Evolutionary conservation across 768 basidiomycete species (phyloP).

Genomic region (Pisolithus marmoratus): DNA sequence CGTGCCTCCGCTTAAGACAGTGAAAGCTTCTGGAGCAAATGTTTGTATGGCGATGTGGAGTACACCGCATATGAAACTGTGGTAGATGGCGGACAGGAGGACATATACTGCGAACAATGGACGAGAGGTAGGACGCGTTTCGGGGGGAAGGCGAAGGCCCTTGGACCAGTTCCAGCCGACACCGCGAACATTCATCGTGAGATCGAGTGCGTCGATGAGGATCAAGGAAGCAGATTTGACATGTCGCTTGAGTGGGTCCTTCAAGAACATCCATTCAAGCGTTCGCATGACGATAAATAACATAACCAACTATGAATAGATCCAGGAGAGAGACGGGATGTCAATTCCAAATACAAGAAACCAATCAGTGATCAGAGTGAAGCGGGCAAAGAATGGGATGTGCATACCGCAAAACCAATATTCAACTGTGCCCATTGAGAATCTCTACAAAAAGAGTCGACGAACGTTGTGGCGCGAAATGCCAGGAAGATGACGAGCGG

Average conservation of each 20-base stretch:
- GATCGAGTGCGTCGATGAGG: constrained; percentile 41
- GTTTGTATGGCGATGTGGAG: constrained; percentile 43
- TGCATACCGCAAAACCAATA: not conserved
- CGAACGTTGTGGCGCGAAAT: not conserved
- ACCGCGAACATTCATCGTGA: constrained; percentile 49
- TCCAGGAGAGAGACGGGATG: too few species aligned
- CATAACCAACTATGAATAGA: constrained; percentile 1
- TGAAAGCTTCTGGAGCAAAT: constrained; percentile 35
- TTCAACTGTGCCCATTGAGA: not conserved
- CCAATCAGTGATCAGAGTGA: not conserved
- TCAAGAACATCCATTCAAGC: constrained; percentile 5
- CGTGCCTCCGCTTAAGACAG: constrained; percentile 14
- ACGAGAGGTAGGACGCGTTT: constrained; percentile 38
- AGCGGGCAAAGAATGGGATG: not conserved
- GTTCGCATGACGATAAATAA: constrained; percentile 3
- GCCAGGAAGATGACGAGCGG: constrained; percentile 23
- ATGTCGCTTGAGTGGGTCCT: not conserved
- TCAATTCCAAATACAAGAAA: too few species aligned
- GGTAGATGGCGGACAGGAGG: constrained; percentile 25
- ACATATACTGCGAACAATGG: constrained; percentile 33
- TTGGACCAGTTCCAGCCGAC: constrained; percentile 57
- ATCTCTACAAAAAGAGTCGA: not conserved
- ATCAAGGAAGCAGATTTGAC: not conserved
- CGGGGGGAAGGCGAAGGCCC: constrained; percentile 21
- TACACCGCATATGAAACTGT: constrained; percentile 39